Percentiles rank a stretch among this genome's conserved stretches.
Conservation (phyloP, 352 stramenopile species). For the Poterioochromonas sp. region DNA sequence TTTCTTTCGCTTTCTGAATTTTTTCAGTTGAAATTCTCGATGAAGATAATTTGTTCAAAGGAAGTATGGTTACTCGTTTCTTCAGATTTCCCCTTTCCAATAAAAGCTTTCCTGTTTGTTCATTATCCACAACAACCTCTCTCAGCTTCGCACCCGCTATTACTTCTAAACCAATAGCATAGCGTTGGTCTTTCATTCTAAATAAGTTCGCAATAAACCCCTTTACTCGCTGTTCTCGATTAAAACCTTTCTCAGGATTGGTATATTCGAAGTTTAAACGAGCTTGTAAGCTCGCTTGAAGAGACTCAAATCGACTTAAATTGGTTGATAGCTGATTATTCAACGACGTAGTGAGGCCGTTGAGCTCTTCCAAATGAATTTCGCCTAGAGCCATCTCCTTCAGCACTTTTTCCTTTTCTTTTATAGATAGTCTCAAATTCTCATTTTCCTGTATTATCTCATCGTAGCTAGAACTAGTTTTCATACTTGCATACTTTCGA, state of each 20-base stretch:
- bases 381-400: conserved; percentile 36
- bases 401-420: conserved; percentile 26
- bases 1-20: conserved; percentile 52
- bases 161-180: conserved; percentile 92
- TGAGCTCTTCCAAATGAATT: conserved; percentile 36
- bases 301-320: conserved; percentile 71
- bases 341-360: conserved; percentile 50
- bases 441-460: conserved; percentile 1
- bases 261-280: conserved; percentile 90
- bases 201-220: conserved; percentile 91
- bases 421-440: background rate
- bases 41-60: conserved; percentile 89
- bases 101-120: conserved; percentile 93
- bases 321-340: conserved; percentile 51
- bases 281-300: conserved; percentile 82
- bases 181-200: conserved; percentile 78
- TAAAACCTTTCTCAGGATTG: conserved; percentile 84
- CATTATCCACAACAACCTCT: conserved; percentile 97
- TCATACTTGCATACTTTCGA: background rate
- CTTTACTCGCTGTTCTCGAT: conserved; percentile 88
- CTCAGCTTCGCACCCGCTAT: conserved; percentile 93
- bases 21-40: conserved; percentile 47
- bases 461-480: background rate
- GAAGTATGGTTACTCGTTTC: conserved; percentile 95
- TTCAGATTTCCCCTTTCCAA: conserved; percentile 89